Conservation (phyloP, 139 green algal species). For the Tetraselmis chui region DNA sequence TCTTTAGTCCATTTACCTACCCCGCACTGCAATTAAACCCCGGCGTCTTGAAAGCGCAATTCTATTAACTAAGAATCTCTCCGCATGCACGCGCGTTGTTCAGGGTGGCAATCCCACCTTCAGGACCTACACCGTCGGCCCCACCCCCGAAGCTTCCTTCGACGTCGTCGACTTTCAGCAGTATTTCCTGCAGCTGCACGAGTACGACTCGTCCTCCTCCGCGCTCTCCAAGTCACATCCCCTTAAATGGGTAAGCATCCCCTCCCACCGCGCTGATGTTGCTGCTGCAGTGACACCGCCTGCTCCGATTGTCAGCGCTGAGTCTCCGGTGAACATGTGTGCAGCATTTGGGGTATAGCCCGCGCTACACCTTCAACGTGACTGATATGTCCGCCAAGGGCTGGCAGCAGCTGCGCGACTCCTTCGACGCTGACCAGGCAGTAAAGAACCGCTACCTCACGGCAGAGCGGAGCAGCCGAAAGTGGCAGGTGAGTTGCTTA, state of each 20-base stretch:
- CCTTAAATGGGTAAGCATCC: not conserved
- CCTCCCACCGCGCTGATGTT: not conserved
- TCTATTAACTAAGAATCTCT: no score
- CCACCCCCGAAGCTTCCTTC: not conserved
- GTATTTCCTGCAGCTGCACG: not conserved
- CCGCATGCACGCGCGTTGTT: no score
- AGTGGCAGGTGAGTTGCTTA: not conserved
- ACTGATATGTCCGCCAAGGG: conserved; percentile 1
- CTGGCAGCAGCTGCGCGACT: not conserved
- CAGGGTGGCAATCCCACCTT: not conserved
- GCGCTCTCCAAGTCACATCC: not conserved
- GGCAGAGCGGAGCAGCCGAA: not conserved
- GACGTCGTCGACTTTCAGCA: conserved; percentile 6
- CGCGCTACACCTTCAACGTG: not conserved
- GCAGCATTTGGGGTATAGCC: not conserved
- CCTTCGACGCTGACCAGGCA: not conserved
- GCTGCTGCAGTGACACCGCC: not conserved
- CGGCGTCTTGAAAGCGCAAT: no score
- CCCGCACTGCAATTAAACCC: no score
- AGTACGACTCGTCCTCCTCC: not conserved
- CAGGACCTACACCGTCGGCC: not conserved
- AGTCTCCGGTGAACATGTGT: no score
- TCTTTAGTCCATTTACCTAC: no score
- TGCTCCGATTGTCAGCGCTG: not conserved
- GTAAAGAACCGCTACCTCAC: not conserved